A percentile compares a stretch with the other conserved stretches of the same genome.
Evolutionary conservation across 1,284 basidiomycete species (phyloP).

Genomic region (Ustilago vetiveriae): DNA sequence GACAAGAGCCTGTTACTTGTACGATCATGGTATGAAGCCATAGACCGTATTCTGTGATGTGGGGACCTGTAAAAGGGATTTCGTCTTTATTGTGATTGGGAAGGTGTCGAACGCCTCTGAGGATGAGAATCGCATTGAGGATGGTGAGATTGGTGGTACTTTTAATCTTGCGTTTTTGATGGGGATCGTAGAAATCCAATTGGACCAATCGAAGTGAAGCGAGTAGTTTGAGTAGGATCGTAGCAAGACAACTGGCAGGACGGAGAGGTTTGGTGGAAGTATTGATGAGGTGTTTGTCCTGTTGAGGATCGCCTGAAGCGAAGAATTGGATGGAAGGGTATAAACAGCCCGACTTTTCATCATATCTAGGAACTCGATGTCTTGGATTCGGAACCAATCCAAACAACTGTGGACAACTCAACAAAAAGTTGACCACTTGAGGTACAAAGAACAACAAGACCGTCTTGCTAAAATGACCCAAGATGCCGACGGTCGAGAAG

Average conservation of each 20-base stretch:
- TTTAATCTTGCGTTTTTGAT: constrained; percentile 18
- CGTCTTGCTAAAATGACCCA: constrained; percentile 95
- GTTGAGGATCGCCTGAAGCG: background rate
- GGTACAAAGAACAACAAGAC: constrained; percentile 95
- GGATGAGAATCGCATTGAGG: constrained; percentile 61
- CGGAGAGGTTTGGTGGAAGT: constrained; percentile 11
- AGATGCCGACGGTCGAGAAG: constrained; percentile 57
- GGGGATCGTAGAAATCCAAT: constrained; percentile 30
- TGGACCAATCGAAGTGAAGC: constrained; percentile 33
- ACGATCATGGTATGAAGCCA: constrained; percentile 57
- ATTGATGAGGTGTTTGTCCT: constrained; percentile 6
- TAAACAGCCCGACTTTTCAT: constrained; percentile 20
- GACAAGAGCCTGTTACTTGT: constrained; percentile 49
- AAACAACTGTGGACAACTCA: constrained; percentile 94
- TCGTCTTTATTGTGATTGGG: background rate
- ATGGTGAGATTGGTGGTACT: constrained; percentile 63
- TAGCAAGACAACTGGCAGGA: constrained; percentile 14
- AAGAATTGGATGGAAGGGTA: constrained; percentile 56
- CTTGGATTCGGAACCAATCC: constrained; percentile 91
- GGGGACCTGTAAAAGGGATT: constrained; percentile 19
- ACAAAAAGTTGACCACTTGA: constrained; percentile 95
- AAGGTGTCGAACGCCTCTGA: constrained; percentile 40
- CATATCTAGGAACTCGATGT: constrained; percentile 81
- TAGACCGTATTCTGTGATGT: constrained; percentile 47
- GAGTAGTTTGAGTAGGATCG: constrained; percentile 25